A percentile compares a stretch with the other conserved stretches of the same genome.
Evolutionary conservation across 345 rosid species (phyloP).

Genomic region (Orychophragmus violaceus): DNA sequence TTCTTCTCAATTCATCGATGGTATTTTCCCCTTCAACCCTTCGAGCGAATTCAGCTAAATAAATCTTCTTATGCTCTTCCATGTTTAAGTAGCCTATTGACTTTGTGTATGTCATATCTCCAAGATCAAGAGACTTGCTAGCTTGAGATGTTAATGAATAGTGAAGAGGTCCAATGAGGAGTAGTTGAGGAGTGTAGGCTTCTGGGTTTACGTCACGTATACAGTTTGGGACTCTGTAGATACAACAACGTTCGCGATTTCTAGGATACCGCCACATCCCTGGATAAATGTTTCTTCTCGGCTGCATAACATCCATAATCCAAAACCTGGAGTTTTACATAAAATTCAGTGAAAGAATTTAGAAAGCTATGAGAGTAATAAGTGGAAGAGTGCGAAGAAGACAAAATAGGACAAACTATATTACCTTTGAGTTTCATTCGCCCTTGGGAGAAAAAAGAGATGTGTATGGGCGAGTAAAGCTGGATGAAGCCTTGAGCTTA

Average conservation of each 20-base stretch:
- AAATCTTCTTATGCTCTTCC: not conserved
- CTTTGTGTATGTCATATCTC: not conserved
- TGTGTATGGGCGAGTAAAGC: not conserved
- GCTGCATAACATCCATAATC: not conserved
- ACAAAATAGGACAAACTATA: not conserved
- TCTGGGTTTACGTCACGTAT: not conserved
- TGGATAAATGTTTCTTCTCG: not conserved
- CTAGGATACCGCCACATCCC: constrained; percentile 1
- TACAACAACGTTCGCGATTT: not conserved
- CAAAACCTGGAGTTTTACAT: not conserved
- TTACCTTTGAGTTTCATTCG: not conserved
- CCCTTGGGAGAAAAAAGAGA: not conserved
- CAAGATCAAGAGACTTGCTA: not conserved
- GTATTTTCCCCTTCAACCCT: not conserved
- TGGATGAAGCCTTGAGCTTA: not conserved
- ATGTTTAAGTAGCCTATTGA: not conserved
- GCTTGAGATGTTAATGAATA: not conserved
- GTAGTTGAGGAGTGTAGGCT: constrained; percentile 9
- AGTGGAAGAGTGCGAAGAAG: not conserved
- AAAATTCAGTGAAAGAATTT: not conserved
- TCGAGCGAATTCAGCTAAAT: not conserved
- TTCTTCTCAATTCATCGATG: not conserved
- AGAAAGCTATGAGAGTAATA: not conserved
- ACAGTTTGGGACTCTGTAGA: constrained; percentile 3
- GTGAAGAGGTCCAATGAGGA: constrained; percentile 12